Evolutionary conservation across 1,139 yeast species (phyloP).

Genomic region (Geotrichum candidum): DNA sequence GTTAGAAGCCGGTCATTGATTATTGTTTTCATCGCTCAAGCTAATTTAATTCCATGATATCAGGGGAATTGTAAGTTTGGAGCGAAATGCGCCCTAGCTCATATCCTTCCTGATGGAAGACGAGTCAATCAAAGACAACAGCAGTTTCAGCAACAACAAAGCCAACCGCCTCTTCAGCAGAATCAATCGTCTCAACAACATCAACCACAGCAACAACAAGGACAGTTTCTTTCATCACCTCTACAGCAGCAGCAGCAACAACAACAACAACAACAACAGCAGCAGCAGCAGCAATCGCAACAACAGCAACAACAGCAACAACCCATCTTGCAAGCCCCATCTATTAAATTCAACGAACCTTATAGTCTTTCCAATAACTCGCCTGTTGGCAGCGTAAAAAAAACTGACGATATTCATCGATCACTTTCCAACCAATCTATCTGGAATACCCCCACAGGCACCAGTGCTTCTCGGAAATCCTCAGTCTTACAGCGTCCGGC

Average conservation of each 20-base stretch:
- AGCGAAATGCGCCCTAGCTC: conserved; percentile 86
- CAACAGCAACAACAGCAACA: conserved; percentile 16
- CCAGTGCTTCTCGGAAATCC: neutral
- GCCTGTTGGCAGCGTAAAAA: neutral
- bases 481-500: neutral
- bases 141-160: conserved; percentile 10
- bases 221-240: neutral
- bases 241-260: neutral
- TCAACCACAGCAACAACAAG: conserved; percentile 12
- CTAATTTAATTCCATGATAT: neutral
- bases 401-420: conserved; percentile 2
- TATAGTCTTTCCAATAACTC: neutral
- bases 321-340: neutral
- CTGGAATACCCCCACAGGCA: conserved; percentile 1
- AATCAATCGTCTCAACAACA: conserved; percentile 6
- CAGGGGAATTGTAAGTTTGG: conserved; percentile 91
- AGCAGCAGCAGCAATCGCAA: neutral
- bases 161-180: neutral
- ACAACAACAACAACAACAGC: neutral
- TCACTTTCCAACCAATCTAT: conserved; percentile 9
- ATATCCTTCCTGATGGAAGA: conserved; percentile 83
- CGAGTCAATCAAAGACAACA: conserved; percentile 52
- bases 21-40: neutral
- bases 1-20: conserved; percentile 16
- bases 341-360: neutral